Base-by-base conservation (phyloP, 768 basidiomycete species). In the Tricholomella constricta region DNA sequence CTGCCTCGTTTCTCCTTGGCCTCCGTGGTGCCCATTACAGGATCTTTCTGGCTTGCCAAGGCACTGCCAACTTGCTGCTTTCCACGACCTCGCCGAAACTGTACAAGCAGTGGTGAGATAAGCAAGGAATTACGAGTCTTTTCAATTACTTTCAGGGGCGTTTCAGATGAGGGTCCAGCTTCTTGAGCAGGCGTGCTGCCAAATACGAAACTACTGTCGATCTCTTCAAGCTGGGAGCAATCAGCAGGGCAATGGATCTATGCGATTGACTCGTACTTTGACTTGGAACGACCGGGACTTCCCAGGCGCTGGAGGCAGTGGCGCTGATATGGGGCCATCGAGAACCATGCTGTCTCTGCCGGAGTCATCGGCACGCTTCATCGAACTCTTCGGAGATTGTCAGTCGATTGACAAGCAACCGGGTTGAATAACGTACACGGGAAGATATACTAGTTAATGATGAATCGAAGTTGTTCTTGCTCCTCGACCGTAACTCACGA, bases 401-500 rank as follows among this genome's bases (percentile, higher is more conserved):
- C 19, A 48, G 25, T 48, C 23, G 14, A 19, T 11, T 48, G 23
- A 15, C 26, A 41, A 11, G 47, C 14, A 34, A 27, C 51, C 22
- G 10, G 50, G 17, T 45, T 26, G 37, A 19, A 22, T 25, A 34
- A 26, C 56, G 58, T 59, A 80, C 77, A 60, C 68, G 72, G 32
- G 72, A 73, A 41, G 77, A 72, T 25, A 74, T 61, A 46, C 72
- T 74, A 46, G 71, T 71, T 25, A 72, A 55, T 2, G 72, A 69
- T 27, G 72, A 69, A 32, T 75, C 76, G 37, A 62, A 57, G 17
- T 68, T 65, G 19, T 68, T 69, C 54, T 76, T 80, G 55, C 70
- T 71, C 54, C 77, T 72, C 48, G 80, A 79, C 31, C 80, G 73
- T 36, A 80, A 58, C 56, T 77, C 73, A 22, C 78, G 70, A 6